Evolutionary conservation across 2,329 filamentous ascomycete species (phyloP).

Genomic region (Paracorniculantispora psalliotae): DNA sequence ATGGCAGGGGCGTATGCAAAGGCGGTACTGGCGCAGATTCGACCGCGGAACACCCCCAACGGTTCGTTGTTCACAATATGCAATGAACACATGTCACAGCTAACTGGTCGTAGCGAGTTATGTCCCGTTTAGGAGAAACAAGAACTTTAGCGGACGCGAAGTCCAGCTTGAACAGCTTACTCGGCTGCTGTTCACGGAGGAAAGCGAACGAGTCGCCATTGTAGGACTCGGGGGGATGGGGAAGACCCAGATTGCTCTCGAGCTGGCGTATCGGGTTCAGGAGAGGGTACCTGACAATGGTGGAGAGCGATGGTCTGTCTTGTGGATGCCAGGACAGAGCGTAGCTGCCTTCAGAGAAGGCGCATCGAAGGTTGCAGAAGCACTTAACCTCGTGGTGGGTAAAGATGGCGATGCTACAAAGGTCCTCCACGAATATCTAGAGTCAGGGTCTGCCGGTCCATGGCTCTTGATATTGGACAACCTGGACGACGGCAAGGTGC

Average conservation of each 20-base stretch:
- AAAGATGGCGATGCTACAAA: neutral
- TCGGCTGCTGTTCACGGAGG: conserved; percentile 5
- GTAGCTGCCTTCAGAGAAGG: neutral
- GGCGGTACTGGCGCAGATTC: too few relatives aligned
- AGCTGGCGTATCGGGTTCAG: conserved; percentile 24
- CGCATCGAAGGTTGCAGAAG: neutral
- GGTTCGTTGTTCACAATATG: too few relatives aligned
- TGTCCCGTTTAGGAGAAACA: neutral
- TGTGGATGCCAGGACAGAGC: neutral
- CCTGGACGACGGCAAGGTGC: neutral
- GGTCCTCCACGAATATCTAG: neutral
- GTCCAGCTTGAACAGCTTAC: neutral
- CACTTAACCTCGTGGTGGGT: neutral
- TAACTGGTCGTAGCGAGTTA: too few relatives aligned
- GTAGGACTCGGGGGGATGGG: conserved; percentile 28
- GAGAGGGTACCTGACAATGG: conserved; percentile 4
- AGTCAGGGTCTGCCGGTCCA: neutral
- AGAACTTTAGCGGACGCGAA: neutral
- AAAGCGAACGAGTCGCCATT: conserved; percentile 22
- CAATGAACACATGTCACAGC: too few relatives aligned
- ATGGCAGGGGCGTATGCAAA: too few relatives aligned
- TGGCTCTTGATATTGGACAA: neutral
- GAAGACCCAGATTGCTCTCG: conserved; percentile 32
- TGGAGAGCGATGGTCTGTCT: neutral
- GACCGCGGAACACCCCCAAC: too few relatives aligned